These are phyloP conservation scores for Solanum megistacrolobum DNA, from an alignment of 257 asterid genomes.

Conservation along the genomic window DNA sequence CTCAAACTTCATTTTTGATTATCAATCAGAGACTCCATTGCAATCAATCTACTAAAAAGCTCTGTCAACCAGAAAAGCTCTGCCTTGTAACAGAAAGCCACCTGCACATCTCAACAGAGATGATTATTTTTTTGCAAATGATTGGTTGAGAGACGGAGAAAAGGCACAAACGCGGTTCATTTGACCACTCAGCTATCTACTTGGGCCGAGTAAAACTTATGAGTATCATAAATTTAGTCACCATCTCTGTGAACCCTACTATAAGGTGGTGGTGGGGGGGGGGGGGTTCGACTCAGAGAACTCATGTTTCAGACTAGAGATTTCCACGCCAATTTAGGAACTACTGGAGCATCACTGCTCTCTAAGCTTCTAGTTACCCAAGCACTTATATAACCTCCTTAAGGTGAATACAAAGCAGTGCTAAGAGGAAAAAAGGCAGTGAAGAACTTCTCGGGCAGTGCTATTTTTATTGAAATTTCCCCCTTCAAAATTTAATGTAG, in stretches of 20 bases:
- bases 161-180: background rate
- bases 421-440: background rate
- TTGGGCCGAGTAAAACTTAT: background rate
- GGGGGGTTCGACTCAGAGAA: background rate
- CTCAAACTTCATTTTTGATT: background rate
- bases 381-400: background rate
- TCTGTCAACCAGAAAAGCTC: background rate
- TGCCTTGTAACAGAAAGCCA: background rate
- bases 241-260: background rate
- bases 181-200: background rate
- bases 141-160: background rate
- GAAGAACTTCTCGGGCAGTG: background rate
- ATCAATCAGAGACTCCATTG: background rate
- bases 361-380: background rate
- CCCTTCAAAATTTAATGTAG: background rate
- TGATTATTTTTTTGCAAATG: background rate
- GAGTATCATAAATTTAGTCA: background rate
- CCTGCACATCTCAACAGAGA: background rate
- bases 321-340: background rate
- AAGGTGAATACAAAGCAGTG: background rate
- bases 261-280: background rate
- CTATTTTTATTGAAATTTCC: background rate
- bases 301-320: background rate
- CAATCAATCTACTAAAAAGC: background rate
- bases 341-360: background rate